Evolutionary conservation across 352 stramenopile genomes (phyloP), one percentile per base, ranked within the genome.

Genomic region (Globisporangium camurandrum): DNA sequence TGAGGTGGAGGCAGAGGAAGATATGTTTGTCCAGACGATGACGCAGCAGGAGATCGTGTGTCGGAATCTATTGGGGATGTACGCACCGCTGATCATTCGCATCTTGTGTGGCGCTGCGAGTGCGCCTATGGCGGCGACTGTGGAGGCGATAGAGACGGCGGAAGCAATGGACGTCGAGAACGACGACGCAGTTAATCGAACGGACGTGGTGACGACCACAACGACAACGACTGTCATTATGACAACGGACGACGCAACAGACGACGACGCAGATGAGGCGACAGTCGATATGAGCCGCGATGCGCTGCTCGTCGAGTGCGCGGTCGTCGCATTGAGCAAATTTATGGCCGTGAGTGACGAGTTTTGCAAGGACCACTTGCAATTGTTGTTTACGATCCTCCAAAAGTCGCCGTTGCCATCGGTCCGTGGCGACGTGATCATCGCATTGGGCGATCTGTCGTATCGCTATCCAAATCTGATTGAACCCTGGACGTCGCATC

Each of bases 401-500:
- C 72, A 91, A 43, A 66, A 85, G 47, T 87, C 79, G 0, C 61
- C 62, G 4, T 57, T 80, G 12, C 71, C 70, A 30, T 84, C 71
- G 0, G 77, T 98, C n/a, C 77, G 95, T 39, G 86, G 89, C 14
- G 98, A 98, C 59, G 92, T 98, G 46, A 95, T 98, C 19, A 94
- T 99, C 42, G 90, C 93, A 6, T 59, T 99, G 7, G 96, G 96
- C 49, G 97, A 99, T 68, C 68, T 99, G 28, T 95, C 91, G 1
- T 98, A 99, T 57, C 89, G 97, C 4, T 98, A 98, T 59, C 97
- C 97, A 4, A 99, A 99, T 59, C 69, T 96, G 48, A 80, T 99
- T 24, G 97, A 99, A 67, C 97, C 96, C 10, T 99, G 96, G 86
- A 99, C 95, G n/a, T 85, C 85, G 3, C 88, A 94, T 48, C 64